These are phyloP conservation scores for Colletotrichum lindemuthianum DNA, from an alignment of 2,329 filamentous ascomycete species.

Conservation along the genomic window DNA sequence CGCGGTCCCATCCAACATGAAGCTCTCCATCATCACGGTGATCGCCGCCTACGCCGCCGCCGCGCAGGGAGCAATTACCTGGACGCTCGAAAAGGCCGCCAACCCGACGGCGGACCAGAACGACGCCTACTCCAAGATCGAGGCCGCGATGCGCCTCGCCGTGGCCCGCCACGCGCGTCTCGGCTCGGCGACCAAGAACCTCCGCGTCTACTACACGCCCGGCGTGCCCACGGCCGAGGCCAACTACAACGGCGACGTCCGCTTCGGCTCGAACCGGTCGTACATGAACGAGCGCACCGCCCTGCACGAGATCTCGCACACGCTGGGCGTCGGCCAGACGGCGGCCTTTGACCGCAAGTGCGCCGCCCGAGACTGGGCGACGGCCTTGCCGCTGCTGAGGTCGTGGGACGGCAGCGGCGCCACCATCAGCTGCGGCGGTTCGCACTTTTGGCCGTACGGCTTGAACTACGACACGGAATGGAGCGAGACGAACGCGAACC, in stretches of 20 bases:
- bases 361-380: conserved; percentile 52
- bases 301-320: conserved; percentile 59
- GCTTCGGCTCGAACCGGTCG: conserved; percentile 55
- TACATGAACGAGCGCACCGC: conserved; percentile 61
- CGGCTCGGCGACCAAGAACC: conserved; percentile 48
- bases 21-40: conserved; percentile 43
- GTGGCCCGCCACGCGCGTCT: conserved; percentile 51
- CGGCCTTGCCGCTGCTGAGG: conserved; percentile 49
- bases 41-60: conserved; percentile 43
- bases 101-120: conserved; percentile 53
- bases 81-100: conserved; percentile 47
- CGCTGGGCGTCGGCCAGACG: conserved; percentile 58
- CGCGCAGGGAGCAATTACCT: conserved; percentile 51
- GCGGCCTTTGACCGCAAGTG: conserved; percentile 51
- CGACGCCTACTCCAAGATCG: conserved; percentile 56
- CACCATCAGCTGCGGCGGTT: conserved; percentile 51
- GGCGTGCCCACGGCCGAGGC: conserved; percentile 57
- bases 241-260: conserved; percentile 58
- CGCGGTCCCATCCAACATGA: conserved; percentile 2
- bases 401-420: conserved; percentile 52
- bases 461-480: conserved; percentile 56
- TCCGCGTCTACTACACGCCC: conserved; percentile 54
- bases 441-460: conserved; percentile 54
- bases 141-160: conserved; percentile 52
- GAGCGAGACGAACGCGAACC: conserved; percentile 56